A percentile compares a stretch with the other conserved stretches of the same genome.
These are phyloP conservation scores for Phaeoacremonium minimum DNA, from an alignment of 2,329 filamentous ascomycete genomes.

Conservation along the genomic window DNA sequence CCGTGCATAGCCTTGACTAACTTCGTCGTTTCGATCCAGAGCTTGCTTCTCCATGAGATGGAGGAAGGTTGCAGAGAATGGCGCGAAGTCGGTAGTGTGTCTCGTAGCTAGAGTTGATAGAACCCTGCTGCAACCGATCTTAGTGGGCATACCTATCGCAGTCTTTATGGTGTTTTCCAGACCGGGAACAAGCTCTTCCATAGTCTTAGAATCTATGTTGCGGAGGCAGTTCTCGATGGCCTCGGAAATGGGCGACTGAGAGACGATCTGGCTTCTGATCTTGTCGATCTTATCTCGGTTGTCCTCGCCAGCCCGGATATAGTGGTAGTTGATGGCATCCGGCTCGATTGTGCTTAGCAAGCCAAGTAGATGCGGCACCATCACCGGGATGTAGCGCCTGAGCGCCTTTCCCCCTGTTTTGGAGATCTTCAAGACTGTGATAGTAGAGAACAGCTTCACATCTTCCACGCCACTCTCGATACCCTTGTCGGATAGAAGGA, in stretches of 20 bases:
- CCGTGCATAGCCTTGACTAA: conserved; percentile 82
- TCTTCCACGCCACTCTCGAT: conserved; percentile 87
- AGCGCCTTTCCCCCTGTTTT: conserved; percentile 82
- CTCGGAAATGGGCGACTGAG: conserved; percentile 84
- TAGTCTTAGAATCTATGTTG: conserved; percentile 72
- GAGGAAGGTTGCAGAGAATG: conserved; percentile 72
- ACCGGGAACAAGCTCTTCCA: conserved; percentile 66
- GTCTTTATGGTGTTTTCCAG: conserved; percentile 78
- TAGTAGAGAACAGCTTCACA: conserved; percentile 77
- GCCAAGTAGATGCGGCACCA: conserved; percentile 76
- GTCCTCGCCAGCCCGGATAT: conserved; percentile 82
- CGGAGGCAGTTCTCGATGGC: conserved; percentile 88
- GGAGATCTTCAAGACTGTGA: conserved; percentile 80
- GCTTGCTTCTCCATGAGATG: conserved; percentile 75
- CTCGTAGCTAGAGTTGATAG: conserved; percentile 81
- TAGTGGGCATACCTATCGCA: conserved; percentile 87
- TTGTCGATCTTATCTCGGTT: conserved; percentile 89
- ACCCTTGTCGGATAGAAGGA: conserved; percentile 82
- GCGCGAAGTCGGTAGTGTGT: conserved; percentile 68
- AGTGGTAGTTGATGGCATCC: conserved; percentile 85
- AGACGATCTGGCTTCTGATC: conserved; percentile 74
- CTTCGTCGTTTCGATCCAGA: conserved; percentile 89
- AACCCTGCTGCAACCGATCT: conserved; percentile 84
- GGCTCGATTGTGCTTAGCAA: conserved; percentile 86
- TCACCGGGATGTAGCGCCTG: conserved; percentile 73